phyloP scores from a whole-genome alignment of 2,329 filamentous ascomycete genomes.

The Trichoderma simmonsii region DNA sequence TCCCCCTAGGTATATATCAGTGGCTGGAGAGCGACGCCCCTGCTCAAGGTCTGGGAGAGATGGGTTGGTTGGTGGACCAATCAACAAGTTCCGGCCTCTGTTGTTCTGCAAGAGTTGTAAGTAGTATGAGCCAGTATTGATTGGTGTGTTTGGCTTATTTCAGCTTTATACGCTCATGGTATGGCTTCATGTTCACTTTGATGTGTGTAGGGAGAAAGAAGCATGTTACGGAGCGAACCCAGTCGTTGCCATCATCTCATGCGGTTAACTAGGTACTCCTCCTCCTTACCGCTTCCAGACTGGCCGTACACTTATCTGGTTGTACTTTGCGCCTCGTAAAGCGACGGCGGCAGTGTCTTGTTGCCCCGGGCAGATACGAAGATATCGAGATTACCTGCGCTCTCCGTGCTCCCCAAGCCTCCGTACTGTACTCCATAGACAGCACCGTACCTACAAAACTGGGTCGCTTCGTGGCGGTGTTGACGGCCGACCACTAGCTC shows the following conservation, averaged over 20 bases:
- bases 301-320: not conserved
- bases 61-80: not conserved
- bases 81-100: not conserved
- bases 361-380: not conserved
- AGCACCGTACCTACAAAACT: not conserved
- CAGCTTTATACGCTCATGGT: not conserved
- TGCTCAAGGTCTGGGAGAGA: not conserved
- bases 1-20: conserved; percentile 1
- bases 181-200: not conserved
- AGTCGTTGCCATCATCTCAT: not conserved
- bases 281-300: not conserved
- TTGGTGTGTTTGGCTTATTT: not conserved
- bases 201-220: not conserved
- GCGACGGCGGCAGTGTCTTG: not conserved
- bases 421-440: not conserved
- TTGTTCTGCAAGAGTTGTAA: not conserved
- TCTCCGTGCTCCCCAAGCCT: not conserved
- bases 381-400: not conserved
- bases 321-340: not conserved
- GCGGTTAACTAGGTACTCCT: not conserved
- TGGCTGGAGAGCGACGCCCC: conserved; percentile 6
- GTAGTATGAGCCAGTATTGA: not conserved
- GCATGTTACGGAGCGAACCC: not conserved
- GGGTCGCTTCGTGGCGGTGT: conserved; percentile 4
- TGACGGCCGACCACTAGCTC: not conserved